Percentiles rank a stretch among this genome's conserved stretches.
Evolutionary conservation across 2,329 filamentous ascomycete species (phyloP).

Genomic region (Diplodia sapinea): DNA sequence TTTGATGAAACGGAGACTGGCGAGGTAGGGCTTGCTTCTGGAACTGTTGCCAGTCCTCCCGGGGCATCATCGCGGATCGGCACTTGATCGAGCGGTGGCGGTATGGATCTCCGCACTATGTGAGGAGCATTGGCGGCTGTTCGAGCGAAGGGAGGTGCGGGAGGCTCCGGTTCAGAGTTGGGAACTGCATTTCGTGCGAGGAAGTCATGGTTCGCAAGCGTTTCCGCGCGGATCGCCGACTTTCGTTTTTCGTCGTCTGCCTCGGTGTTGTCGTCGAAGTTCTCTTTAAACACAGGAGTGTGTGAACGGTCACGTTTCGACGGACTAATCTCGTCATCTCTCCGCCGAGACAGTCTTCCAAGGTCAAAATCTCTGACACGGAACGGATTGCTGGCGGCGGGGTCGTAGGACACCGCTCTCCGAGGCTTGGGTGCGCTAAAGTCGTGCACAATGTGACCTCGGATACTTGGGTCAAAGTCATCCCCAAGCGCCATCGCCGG

Average conservation of each 20-base stretch:
- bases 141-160: slow-evolving; percentile 22
- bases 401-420: slow-evolving; percentile 25
- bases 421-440: slow-evolving; percentile 63
- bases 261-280: slow-evolving; percentile 60
- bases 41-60: slow-evolving; percentile 22
- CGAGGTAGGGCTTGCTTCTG: slow-evolving; percentile 25
- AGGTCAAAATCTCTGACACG: slow-evolving; percentile 30
- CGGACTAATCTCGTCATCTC: slow-evolving; percentile 43
- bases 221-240: slow-evolving; percentile 54
- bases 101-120: slow-evolving; percentile 39
- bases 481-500: slow-evolving; percentile 57
- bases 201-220: slow-evolving; percentile 56
- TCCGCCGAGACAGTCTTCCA: background rate
- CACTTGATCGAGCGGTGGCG: slow-evolving; percentile 35
- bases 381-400: background rate
- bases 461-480: slow-evolving; percentile 67
- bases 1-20: slow-evolving; percentile 13
- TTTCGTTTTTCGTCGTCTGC: slow-evolving; percentile 48
- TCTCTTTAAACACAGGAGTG: slow-evolving; percentile 65
- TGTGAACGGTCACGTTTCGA: slow-evolving; percentile 52
- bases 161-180: slow-evolving; percentile 15
- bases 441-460: slow-evolving; percentile 68
- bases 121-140: background rate
- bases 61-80: slow-evolving; percentile 21
- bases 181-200: slow-evolving; percentile 38